These are phyloP conservation scores for Mediolabrus comicus DNA, from an alignment of 108 stramenopile genomes.

Conservation along the genomic window DNA sequence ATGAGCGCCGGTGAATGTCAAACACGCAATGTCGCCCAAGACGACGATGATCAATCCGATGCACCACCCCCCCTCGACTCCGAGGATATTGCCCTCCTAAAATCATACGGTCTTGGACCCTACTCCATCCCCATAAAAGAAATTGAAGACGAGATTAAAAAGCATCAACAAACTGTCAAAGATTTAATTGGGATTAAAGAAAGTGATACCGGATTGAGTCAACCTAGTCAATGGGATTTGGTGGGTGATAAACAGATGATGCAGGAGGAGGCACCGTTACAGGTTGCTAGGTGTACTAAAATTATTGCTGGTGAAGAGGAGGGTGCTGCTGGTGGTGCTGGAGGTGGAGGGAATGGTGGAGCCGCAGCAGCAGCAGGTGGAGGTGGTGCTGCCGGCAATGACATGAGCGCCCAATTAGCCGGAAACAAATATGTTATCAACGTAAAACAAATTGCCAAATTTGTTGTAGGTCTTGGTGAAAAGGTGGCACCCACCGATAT, in stretches of 20 bases:
- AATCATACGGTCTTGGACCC: slow-evolving; percentile 97
- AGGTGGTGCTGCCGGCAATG: neutral
- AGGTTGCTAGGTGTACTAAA: slow-evolving; percentile 98
- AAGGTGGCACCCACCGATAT: slow-evolving; percentile 99
- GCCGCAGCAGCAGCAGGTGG: slow-evolving; percentile 22
- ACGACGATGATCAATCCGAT: slow-evolving; percentile 83
- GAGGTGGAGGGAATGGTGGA: neutral
- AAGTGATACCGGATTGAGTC: slow-evolving; percentile 95
- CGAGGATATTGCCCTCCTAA: slow-evolving; percentile 97
- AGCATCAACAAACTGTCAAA: slow-evolving; percentile 93
- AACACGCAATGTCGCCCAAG: slow-evolving; percentile 75
- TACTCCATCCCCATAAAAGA: slow-evolving; percentile 92
- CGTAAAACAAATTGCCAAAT: slow-evolving; percentile 99
- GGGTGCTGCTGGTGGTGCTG: slow-evolving; percentile 31
- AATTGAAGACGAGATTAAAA: slow-evolving; percentile 96
- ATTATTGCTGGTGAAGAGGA: slow-evolving; percentile 88
- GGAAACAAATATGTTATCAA: slow-evolving; percentile 98
- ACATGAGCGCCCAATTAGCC: slow-evolving; percentile 26
- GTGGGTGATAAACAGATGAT: slow-evolving; percentile 99
- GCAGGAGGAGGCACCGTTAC: slow-evolving; percentile 96
- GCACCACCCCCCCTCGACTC: slow-evolving; percentile 94
- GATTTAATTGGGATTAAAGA: slow-evolving; percentile 99
- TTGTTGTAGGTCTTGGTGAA: slow-evolving; percentile 96
- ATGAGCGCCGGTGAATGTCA: slow-evolving; percentile 87
- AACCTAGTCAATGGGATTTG: slow-evolving; percentile 98